Evolutionary conservation across 805 yeast species (phyloP), one percentile per base, ranked within the genome.

Genomic region (Lipomyces anomalus): DNA sequence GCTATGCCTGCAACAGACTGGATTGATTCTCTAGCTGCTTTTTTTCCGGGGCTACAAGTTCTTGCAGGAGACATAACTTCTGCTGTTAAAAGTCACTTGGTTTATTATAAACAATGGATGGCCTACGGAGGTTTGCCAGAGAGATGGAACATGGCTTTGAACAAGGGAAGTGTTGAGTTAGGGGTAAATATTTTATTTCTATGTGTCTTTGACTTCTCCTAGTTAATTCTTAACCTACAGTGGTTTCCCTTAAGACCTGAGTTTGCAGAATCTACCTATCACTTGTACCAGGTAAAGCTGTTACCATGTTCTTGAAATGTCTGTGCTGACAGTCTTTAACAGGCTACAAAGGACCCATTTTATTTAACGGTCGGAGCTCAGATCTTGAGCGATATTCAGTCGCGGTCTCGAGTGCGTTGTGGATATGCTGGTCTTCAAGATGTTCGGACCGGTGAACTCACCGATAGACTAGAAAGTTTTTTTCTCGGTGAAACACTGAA

Each of bases 181-280:
- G 56, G n/a, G n/a, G n/a, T n/a, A n/a, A n/a, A n/a, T n/a, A n/a
- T n/a, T n/a, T n/a, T n/a, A n/a, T n/a, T n/a, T n/a, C n/a, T n/a
- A n/a, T n/a, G n/a, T n/a, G n/a, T n/a, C n/a, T 16, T n/a, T 6
- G 17, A 18, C 16, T 32, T 3, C 17, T 23, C 13, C 13, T 17
- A 21, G 64, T 84, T 2, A 68, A 76, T 0, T 65, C 87, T 28
- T 94, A 85, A 60, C 39, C 29, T 18, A 16, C n/a, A 49, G 23
- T 89, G 96, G 96, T 89, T 86, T 58, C 95, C 96, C 2, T 68
- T 89, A 36, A 69, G 97, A 44, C 97, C 97, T 0, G 97, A 89
- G 61, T 86, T 88, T 55, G 74, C 86, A 35, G 97, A 89, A 61
- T 84, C 95, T 0, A 86, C 94, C 0, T 89, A 87, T 62, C 80